Evolutionary conservation across 495 filamentous ascomycete species (phyloP), one percentile per base, ranked within the genome.

Genomic region (Aspergillus bertholletiae): DNA sequence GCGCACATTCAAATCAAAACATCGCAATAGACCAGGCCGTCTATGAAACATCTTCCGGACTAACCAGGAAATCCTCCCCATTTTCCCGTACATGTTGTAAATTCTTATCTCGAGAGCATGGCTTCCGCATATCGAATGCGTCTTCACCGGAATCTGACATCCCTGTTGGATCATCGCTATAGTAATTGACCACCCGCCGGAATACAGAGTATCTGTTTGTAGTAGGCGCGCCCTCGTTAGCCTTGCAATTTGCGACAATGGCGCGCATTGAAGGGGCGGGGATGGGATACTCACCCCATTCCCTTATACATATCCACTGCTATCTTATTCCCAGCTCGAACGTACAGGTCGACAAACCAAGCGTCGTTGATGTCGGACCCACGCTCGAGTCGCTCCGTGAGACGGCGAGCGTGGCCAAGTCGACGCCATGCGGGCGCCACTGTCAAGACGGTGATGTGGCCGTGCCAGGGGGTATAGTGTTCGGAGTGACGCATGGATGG

Each of bases 261-360:
- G n/a, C n/a, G n/a, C n/a, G n/a, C n/a, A n/a, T n/a, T 40, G 35
- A 51, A 7, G 7, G 5, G 39, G 39, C 30, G 30, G 0, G 15
- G 39, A 20, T 27, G 15, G 48, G 23, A 52, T 34, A 69, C 80
- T 66, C 81, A 96, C 66, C 94, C 94, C 84, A 97, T 87, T 48
- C 84, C 85, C 66, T 86, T 85, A 66, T 98, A 98, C 74, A 98
- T 87, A 46, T 79, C 78, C 51, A 95, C 87, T 7, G 93, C 94
- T 47, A 89, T 85, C 67, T 87, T 77, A 66, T 98, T 98, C 51
- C 88, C 89, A 50, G 86, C 86, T 23, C 94, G 79, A 12, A 97
- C 94, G 65, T 94, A 98, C 20, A 98, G 71, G 68, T 98, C 94
- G 30, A 97, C 88, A 64, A 98, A 98, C 88, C 91, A 97, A 30